A percentile compares a stretch with the other conserved stretches of the same genome.
Conservation (phyloP, 2,329 filamentous ascomycete species). For the Paecilomyces fulvus region DNA sequence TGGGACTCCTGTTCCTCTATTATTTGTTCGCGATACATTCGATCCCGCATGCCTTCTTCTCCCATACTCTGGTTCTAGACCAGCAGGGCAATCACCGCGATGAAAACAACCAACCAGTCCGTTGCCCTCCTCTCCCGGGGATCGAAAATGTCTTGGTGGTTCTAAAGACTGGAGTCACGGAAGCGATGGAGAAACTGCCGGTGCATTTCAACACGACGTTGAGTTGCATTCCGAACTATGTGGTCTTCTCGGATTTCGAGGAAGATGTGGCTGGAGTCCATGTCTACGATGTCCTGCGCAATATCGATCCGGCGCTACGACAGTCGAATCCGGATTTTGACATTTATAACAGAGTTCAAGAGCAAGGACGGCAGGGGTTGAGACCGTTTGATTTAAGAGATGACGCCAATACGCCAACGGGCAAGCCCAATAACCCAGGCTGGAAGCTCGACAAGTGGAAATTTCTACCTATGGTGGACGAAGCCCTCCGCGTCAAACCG, state of each 20-base stretch:
- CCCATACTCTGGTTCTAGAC: neutral
- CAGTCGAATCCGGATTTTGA: constrained; percentile 40
- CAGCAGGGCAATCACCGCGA: constrained; percentile 1
- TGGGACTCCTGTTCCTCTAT: constrained; percentile 47
- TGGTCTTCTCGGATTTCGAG: constrained; percentile 52
- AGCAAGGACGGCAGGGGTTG: constrained; percentile 36
- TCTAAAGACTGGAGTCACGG: constrained; percentile 51
- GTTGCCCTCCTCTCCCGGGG: constrained; percentile 30
- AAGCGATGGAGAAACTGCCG: constrained; percentile 47
- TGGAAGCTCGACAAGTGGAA: constrained; percentile 53
- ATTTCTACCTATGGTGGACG: constrained; percentile 47
- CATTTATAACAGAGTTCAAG: constrained; percentile 42
- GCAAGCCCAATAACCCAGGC: constrained; percentile 40
- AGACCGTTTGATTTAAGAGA: constrained; percentile 27
- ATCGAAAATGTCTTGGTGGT: constrained; percentile 48
- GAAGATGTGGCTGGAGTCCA: constrained; percentile 43
- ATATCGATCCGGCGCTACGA: constrained; percentile 33
- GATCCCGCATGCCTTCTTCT: constrained; percentile 35
- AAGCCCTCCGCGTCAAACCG: constrained; percentile 36
- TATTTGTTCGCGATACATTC: constrained; percentile 53
- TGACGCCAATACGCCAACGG: constrained; percentile 29
- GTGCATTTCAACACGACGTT: constrained; percentile 47
- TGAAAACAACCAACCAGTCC: neutral
- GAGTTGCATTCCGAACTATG: constrained; percentile 46
- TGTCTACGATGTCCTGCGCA: constrained; percentile 43